A percentile compares a stretch with the other conserved stretches of the same genome.
phyloP scores from a whole-genome alignment of 305 asterid genomes.

The Solanum aculeatissimum region DNA sequence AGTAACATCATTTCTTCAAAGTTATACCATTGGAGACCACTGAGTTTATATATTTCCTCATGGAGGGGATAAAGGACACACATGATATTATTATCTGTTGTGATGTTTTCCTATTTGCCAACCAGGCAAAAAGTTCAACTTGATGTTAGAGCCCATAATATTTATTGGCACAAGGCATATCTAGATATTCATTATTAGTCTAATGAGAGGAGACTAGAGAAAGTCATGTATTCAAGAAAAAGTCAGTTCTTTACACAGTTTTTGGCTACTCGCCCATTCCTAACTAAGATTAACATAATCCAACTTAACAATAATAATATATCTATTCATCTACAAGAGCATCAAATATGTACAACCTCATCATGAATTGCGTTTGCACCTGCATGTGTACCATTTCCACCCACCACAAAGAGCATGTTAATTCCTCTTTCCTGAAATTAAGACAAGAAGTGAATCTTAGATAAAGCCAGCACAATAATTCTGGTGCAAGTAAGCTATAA shows the following conservation, averaged over 20 bases:
- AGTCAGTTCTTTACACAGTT: neutral
- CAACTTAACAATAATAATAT: neutral
- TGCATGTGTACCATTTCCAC: conserved; percentile 99
- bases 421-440: conserved; percentile 78
- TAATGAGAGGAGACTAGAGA: neutral
- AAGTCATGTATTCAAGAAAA: neutral
- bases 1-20: conserved; percentile 88
- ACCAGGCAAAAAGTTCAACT: neutral
- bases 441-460: neutral
- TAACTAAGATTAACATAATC: neutral
- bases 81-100: neutral
- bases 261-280: neutral
- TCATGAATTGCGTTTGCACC: conserved; percentile 94
- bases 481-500: neutral
- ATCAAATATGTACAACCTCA: conserved; percentile 43
- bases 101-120: neutral
- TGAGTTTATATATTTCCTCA: neutral
- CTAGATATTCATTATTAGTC: neutral
- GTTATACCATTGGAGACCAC: conserved; percentile 85
- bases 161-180: neutral
- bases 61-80: neutral
- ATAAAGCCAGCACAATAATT: neutral
- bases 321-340: neutral
- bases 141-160: neutral
- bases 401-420: conserved; percentile 89